Percentiles rank a stretch among this genome's conserved stretches.
These are phyloP conservation scores for Phytophthora nicotianae DNA, from an alignment of 352 stramenopile genomes.

Conservation along the genomic window DNA sequence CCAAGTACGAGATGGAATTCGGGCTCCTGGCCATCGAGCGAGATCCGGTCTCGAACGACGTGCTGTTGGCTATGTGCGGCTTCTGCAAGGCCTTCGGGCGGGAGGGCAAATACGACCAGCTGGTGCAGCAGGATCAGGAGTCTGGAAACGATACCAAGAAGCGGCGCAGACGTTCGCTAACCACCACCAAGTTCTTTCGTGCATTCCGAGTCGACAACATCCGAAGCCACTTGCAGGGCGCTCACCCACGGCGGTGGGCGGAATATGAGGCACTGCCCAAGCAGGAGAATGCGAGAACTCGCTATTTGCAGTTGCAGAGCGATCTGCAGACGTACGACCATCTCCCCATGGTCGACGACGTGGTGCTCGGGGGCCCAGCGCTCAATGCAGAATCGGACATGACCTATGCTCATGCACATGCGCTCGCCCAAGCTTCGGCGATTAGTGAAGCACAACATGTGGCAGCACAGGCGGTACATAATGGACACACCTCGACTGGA, in stretches of 20 bases:
- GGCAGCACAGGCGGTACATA: slow-evolving; percentile 21
- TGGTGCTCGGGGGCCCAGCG: slow-evolving; percentile 59
- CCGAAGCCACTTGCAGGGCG: slow-evolving; percentile 80
- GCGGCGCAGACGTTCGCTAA: slow-evolving; percentile 73
- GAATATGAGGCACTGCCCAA: slow-evolving; percentile 86
- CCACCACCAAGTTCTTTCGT: slow-evolving; percentile 89
- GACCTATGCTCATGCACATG: slow-evolving; percentile 62
- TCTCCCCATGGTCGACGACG: slow-evolving; percentile 73
- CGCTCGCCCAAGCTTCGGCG: slow-evolving; percentile 37
- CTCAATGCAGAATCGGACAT: slow-evolving; percentile 64
- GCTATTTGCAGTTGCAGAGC: slow-evolving; percentile 70
- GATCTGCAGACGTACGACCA: slow-evolving; percentile 65
- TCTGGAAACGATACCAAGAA: slow-evolving; percentile 68
- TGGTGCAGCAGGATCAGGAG: slow-evolving; percentile 63
- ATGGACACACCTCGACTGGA: slow-evolving; percentile 15
- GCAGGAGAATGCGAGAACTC: slow-evolving; percentile 57
- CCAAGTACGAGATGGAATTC: slow-evolving; percentile 87
- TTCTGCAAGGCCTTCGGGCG: slow-evolving; percentile 87
- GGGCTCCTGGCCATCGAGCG: slow-evolving; percentile 72
- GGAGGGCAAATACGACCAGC: slow-evolving; percentile 77
- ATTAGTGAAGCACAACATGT: slow-evolving; percentile 46
- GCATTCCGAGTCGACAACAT: slow-evolving; percentile 88
- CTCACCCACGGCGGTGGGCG: slow-evolving; percentile 73
- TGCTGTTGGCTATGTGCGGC: slow-evolving; percentile 82
- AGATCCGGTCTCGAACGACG: slow-evolving; percentile 65